Conservation (phyloP, 495 filamentous ascomycete species). For the Talaromyces thailandensis region DNA sequence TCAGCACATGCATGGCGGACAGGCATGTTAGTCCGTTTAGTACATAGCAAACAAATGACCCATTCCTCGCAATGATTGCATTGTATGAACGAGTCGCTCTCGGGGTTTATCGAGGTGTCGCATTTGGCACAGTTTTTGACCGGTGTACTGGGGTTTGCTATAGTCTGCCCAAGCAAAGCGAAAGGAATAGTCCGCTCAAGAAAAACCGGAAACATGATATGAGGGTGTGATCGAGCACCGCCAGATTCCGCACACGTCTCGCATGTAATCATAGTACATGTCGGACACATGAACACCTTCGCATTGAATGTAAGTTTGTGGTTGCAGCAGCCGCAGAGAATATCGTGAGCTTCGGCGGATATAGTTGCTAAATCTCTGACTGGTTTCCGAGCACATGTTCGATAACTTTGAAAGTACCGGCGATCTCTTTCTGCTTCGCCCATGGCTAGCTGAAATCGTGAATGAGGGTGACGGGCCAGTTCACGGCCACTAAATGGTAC, state of each 20-base stretch:
- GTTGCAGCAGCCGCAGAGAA: slow-evolving; percentile 5
- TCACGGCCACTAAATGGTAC: slow-evolving; percentile 1
- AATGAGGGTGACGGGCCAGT: slow-evolving; percentile 2
- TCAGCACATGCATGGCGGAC: slow-evolving; percentile 3
- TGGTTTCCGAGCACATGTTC: slow-evolving; percentile 3
- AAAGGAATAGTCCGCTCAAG: not conserved
- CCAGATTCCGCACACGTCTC: slow-evolving; percentile 6
- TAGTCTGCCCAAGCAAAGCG: not conserved
- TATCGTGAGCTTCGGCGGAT: slow-evolving; percentile 5
- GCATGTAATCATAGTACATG: slow-evolving; percentile 5
- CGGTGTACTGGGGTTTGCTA: not conserved
- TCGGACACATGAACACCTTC: slow-evolving; percentile 1
- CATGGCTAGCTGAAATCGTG: slow-evolving; percentile 2
- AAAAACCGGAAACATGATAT: slow-evolving; percentile 2
- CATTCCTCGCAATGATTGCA: slow-evolving; percentile 4
- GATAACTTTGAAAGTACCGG: slow-evolving; percentile 4
- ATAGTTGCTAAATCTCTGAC: slow-evolving; percentile 4
- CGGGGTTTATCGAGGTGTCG: not conserved
- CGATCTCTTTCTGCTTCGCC: slow-evolving; percentile 7
- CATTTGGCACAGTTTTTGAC: slow-evolving; percentile 5
- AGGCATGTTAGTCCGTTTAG: slow-evolving; percentile 4
- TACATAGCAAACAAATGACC: not conserved
- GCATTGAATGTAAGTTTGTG: slow-evolving; percentile 1
- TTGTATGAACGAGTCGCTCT: slow-evolving; percentile 1
- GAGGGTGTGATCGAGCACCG: slow-evolving; percentile 5